These are phyloP conservation scores for Trichaptum fuscoviolaceum DNA, from an alignment of 768 basidiomycete species.

Conservation along the genomic window DNA sequence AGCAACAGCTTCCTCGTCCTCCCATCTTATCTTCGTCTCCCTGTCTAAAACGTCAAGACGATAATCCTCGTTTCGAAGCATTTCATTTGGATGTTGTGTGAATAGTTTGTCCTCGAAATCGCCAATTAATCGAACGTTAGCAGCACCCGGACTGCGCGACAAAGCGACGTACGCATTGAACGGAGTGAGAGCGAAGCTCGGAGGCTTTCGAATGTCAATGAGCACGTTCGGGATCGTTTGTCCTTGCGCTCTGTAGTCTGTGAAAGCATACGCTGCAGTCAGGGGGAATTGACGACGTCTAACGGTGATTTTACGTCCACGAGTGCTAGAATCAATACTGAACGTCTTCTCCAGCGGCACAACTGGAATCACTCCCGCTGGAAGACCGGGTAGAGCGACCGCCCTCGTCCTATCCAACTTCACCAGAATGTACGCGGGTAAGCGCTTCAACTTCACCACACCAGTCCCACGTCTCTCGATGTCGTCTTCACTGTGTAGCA, in stretches of 20 bases:
- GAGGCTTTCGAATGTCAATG: slow-evolving; percentile 30
- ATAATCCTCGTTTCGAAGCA: slow-evolving; percentile 19
- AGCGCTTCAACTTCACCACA: slow-evolving; percentile 22
- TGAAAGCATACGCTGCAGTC: slow-evolving; percentile 34
- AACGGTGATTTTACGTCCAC: slow-evolving; percentile 11
- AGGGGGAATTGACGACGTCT: slow-evolving; percentile 26
- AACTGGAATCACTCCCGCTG: slow-evolving; percentile 20
- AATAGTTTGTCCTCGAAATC: slow-evolving; percentile 26
- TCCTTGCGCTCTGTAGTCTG: slow-evolving; percentile 36
- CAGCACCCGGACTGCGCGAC: slow-evolving; percentile 26
- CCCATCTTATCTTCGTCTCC: slow-evolving; percentile 1
- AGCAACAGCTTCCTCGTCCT: not conserved
- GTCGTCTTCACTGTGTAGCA: slow-evolving; percentile 28
- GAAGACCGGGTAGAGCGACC: slow-evolving; percentile 19
- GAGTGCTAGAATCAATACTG: slow-evolving; percentile 4
- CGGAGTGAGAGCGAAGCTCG: slow-evolving; percentile 18
- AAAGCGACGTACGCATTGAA: slow-evolving; percentile 32
- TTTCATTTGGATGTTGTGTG: slow-evolving; percentile 16
- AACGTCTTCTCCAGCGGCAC: slow-evolving; percentile 11
- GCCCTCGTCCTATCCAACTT: slow-evolving; percentile 19
- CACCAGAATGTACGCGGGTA: slow-evolving; percentile 28
- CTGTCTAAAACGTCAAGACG: slow-evolving; percentile 12
- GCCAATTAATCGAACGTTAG: slow-evolving; percentile 26
- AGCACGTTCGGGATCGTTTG: slow-evolving; percentile 31
- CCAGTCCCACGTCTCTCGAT: slow-evolving; percentile 7